Conservation (phyloP, 305 asterid species). For the Petunia hybrid region DNA sequence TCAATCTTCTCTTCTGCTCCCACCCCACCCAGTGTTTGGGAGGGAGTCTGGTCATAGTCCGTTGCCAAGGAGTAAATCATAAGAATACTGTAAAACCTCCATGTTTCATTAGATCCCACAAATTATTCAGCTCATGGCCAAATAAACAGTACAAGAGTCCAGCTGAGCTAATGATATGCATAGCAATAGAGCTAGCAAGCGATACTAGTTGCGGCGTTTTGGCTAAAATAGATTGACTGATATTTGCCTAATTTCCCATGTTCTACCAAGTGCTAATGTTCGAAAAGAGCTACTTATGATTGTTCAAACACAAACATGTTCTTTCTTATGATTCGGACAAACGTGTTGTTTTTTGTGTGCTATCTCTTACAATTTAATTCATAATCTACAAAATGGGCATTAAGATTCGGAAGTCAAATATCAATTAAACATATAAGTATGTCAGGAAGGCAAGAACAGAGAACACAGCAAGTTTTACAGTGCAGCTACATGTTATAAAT, state of each 20-base stretch:
- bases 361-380: conserved; percentile 6
- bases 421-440: neutral
- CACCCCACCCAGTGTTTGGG: conserved; percentile 1
- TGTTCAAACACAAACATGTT: conserved; percentile 7
- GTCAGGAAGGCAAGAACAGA: conserved; percentile 22
- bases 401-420: neutral
- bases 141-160: conserved; percentile 14
- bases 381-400: conserved; percentile 13
- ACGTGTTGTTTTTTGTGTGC: neutral
- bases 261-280: conserved; percentile 16
- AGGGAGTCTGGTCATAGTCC: neutral
- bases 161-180: conserved; percentile 17
- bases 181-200: neutral
- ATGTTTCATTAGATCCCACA: conserved; percentile 8
- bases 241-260: neutral
- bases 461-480: neutral
- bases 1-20: conserved; percentile 25
- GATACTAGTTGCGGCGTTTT: neutral
- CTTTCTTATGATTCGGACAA: neutral
- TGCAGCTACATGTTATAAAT: neutral
- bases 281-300: conserved; percentile 18
- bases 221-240: neutral
- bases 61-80: conserved; percentile 22
- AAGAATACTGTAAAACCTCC: neutral
- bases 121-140: conserved; percentile 19